Base-by-base conservation (phyloP, 371 early-diverging fungal species). In the Mortierella sp. region DNA sequence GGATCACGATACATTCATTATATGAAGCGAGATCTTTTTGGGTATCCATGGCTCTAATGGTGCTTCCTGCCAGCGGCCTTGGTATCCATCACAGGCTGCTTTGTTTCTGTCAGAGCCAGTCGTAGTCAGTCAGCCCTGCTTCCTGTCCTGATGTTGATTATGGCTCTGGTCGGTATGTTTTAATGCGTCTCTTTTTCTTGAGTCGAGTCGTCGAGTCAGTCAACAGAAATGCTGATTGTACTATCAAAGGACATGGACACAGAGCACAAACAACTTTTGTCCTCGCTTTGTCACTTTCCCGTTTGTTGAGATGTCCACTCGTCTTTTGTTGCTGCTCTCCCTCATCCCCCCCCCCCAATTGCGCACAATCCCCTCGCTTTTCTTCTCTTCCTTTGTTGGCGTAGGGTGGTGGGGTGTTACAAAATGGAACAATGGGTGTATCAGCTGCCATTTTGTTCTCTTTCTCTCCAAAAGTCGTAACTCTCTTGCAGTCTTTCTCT, bases 311-410 rank as follows among this genome's bases (percentile, higher is more conserved):
- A 16, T 31, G 60, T 31, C 31, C 60, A 0, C 60, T 26, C 13
- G 2, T 16, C n/a, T n/a, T n/a, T n/a, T n/a, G 57, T 26, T 57
- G 54, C 10, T 24, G 54, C n/a, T 55, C 2, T n/a, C 42, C 42
- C 42, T 5, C 42, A 1, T 16, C 55, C n/a, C n/a, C 21, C 68
- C 38, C 68, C 21, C 68, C 38, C 38, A 65, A 21, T 16, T 65
- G 65, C 65, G 65, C 65, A 65, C 65, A 65, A 65, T 65, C 65
- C 65, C 38, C 65, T 21, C 38, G 31, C 65, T 38, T 34, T 65
- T 31, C 31, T 38, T 38, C 38, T 63, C 28, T 8, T 38, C 34
- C 21, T 38, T 24, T 65, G 68, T 65, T 65, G 68, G 68, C 68
- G 38, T 65, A 65, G 38, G 24, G 7, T 38, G 63, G 16, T 26